Percentiles rank a stretch among this genome's conserved stretches.
These are phyloP conservation scores for Amaranthus palmeri DNA, from an alignment of 148 eudicot species.

Conservation along the genomic window DNA sequence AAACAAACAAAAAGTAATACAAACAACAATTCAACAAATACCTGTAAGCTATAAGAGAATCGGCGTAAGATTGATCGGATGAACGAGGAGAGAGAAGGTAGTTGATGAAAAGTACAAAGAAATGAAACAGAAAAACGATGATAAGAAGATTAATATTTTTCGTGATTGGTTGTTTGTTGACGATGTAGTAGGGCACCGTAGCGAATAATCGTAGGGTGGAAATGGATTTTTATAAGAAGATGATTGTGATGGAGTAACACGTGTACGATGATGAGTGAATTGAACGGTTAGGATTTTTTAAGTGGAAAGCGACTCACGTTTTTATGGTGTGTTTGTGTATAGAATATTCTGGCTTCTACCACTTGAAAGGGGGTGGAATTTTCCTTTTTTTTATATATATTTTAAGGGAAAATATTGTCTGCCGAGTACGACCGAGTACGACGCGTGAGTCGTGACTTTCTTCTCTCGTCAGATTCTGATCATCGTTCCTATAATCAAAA, in stretches of 20 bases:
- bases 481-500: too few relatives aligned
- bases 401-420: neutral
- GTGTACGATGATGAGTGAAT: neutral
- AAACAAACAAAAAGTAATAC: neutral
- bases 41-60: neutral
- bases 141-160: neutral
- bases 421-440: neutral
- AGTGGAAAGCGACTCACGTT: neutral
- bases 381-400: neutral
- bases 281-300: constrained; percentile 11
- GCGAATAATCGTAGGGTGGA: neutral
- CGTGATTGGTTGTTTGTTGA: constrained; percentile 4
- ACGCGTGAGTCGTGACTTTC: neutral
- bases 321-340: constrained; percentile 9
- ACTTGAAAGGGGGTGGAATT: neutral
- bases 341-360: constrained; percentile 3
- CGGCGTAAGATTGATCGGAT: neutral
- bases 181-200: neutral
- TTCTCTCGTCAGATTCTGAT: too few relatives aligned
- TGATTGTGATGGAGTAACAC: neutral
- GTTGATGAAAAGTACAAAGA: constrained; percentile 11
- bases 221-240: constrained; percentile 2
- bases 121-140: neutral
- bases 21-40: neutral
- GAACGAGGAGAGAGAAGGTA: constrained; percentile 9